Conservation (phyloP, 306 rosid genomes). For the Fragaria nilgerrensis region DNA sequence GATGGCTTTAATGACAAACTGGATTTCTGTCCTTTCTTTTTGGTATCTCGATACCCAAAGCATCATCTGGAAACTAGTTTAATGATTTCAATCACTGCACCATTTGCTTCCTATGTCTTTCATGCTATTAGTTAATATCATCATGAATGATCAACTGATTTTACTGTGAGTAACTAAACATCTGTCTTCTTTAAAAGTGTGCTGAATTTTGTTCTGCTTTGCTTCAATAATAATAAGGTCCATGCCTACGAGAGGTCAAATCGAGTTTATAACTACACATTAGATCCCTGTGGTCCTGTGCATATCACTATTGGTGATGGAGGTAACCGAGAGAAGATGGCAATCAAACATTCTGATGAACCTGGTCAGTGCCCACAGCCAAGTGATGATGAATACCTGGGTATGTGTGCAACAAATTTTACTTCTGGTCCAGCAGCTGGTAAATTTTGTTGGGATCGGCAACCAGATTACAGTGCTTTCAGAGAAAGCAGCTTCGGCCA, state of each 20-base stretch:
- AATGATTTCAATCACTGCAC: neutral
- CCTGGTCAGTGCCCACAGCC: slow-evolving; percentile 69
- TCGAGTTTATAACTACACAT: slow-evolving; percentile 61
- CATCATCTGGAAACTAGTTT: slow-evolving; percentile 4
- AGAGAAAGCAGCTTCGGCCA: slow-evolving; percentile 81
- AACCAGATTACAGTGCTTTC: slow-evolving; percentile 67
- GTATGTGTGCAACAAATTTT: slow-evolving; percentile 61
- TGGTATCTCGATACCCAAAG: neutral
- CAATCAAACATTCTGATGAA: slow-evolving; percentile 51
- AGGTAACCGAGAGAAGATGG: slow-evolving; percentile 87
- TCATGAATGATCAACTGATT: neutral
- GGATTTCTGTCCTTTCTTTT: neutral
- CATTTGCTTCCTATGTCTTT: neutral
- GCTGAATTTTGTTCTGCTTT: slow-evolving; percentile 5
- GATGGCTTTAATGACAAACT: neutral
- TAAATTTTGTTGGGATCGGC: slow-evolving; percentile 74
- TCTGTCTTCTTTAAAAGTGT: neutral
- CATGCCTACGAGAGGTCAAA: slow-evolving; percentile 93
- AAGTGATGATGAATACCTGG: slow-evolving; percentile 44
- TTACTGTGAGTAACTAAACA: neutral
- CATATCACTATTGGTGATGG: slow-evolving; percentile 77
- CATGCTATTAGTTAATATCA: neutral
- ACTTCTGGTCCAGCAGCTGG: slow-evolving; percentile 58
- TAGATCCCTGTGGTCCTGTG: slow-evolving; percentile 84
- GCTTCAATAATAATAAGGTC: slow-evolving; percentile 35